Base-by-base conservation (phyloP, 371 early-diverging fungal species). In the Actinomortierella ambigua region DNA sequence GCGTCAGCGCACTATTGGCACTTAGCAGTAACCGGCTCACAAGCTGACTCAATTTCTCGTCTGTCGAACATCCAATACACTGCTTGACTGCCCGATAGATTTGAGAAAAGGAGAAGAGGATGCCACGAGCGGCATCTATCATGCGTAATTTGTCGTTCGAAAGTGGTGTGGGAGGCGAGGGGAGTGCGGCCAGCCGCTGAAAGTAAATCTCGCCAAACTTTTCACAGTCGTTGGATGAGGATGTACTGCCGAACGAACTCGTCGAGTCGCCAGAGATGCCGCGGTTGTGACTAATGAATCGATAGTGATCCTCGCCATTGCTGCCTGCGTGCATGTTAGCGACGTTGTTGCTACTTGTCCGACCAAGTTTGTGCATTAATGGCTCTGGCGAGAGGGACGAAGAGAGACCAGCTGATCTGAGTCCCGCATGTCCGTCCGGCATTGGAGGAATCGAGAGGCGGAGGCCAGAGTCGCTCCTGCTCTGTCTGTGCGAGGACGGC, bases 51-150 rank as follows among this genome's bases (percentile, higher is more conserved):
- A 75, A 56, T 27, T 75, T 68, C 42, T 75, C 75, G 42, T 75
- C 75, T 4, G 65, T 43, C 4, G 65, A 61, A 34, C 68, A 75
- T 2, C 57, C 61, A 3, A 75, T 59, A 22, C 69, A 65, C 42
- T 69, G 75, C 22, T 69, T 68, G 59, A 75, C 59, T 4, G 75
- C 75, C 52, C 58, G 68, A 52, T 69, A 68, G 26, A 75, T 69
- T 29, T 75, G 75, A 1, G 65, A 61, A 20, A 75, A 61, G 9
- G 75, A 69, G 48, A 75, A 75, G 1, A 75, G 65, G 14, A 75
- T 75, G 1, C 75, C 75, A 5, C 75, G 69, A 42, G 69, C 68
- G 13, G 75, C 64, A 28, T 75, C 75, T 2, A 69, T 60, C 2
- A 75, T 42, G 17, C 65, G 65, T 8, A 69, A 39, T 3, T 61